Conservation (phyloP, 1,284 basidiomycete species). For the Leccinum huronense region DNA sequence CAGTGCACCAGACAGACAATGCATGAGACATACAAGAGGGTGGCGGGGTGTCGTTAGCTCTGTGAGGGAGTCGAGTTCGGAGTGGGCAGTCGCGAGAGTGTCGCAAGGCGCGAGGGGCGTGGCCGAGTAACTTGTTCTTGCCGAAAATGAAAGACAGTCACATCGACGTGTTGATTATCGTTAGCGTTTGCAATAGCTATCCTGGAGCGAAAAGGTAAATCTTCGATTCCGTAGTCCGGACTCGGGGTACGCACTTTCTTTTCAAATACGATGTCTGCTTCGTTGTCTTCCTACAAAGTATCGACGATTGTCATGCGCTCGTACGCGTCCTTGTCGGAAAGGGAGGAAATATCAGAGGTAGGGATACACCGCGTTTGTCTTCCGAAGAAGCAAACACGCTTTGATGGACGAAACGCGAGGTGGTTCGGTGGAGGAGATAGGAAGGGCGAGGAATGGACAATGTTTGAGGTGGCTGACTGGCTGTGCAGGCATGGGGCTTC, state of each 20-base stretch:
- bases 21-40: slow-evolving; percentile 12
- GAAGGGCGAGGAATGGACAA: slow-evolving; percentile 31
- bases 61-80: slow-evolving; percentile 5
- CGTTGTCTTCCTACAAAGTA: slow-evolving; percentile 15
- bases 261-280: slow-evolving; percentile 1
- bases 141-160: neutral
- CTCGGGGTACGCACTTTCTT: slow-evolving; percentile 3
- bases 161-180: neutral
- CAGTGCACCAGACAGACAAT: no score
- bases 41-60: slow-evolving; percentile 10
- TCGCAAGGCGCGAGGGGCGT: slow-evolving; percentile 20
- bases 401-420: slow-evolving; percentile 17
- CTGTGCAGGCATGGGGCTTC: slow-evolving; percentile 18
- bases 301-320: slow-evolving; percentile 34
- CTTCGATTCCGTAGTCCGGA: slow-evolving; percentile 33
- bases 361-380: slow-evolving; percentile 21
- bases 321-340: slow-evolving; percentile 17
- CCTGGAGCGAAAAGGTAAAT: slow-evolving; percentile 27
- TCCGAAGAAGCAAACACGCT: slow-evolving; percentile 12
- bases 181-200: slow-evolving; percentile 23
- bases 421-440: slow-evolving; percentile 24
- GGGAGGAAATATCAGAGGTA: slow-evolving; percentile 18
- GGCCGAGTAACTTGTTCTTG: slow-evolving; percentile 11
- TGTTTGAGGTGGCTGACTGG: slow-evolving; percentile 7
- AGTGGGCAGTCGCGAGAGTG: slow-evolving; percentile 26